phyloP scores from a whole-genome alignment of 2,329 filamentous ascomycete species.

The Ophiostoma sp. region DNA sequence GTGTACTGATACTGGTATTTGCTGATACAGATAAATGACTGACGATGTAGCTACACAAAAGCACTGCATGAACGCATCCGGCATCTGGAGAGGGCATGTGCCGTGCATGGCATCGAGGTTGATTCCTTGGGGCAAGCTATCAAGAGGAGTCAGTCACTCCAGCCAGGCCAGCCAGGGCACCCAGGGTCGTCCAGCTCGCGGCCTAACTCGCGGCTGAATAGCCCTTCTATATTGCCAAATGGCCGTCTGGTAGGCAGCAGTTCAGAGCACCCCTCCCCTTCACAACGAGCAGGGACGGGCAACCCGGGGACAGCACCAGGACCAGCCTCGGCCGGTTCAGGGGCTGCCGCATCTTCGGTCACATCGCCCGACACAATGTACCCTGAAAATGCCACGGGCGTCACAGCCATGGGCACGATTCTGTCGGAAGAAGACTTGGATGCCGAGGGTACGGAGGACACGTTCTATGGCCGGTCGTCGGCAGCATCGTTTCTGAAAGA shows the following conservation, averaged over 20 bases:
- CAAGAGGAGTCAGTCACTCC: background rate
- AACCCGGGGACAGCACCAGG: background rate
- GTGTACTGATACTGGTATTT: background rate
- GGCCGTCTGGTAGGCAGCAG: background rate
- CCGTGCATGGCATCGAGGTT: constrained; percentile 20
- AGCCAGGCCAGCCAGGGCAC: background rate
- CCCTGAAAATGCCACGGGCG: constrained; percentile 16
- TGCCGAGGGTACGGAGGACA: constrained; percentile 6
- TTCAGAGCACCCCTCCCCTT: background rate
- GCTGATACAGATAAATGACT: background rate
- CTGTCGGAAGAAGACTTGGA: constrained; percentile 23
- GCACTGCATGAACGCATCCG: constrained; percentile 26
- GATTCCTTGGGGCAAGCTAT: constrained; percentile 1
- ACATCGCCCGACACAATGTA: constrained; percentile 17
- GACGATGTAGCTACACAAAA: constrained; percentile 20
- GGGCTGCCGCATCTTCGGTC: background rate
- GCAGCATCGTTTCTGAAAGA: background rate
- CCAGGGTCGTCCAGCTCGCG: background rate
- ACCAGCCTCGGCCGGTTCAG: background rate
- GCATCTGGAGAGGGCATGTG: constrained; percentile 22
- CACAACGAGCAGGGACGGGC: background rate
- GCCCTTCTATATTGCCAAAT: background rate
- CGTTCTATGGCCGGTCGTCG: background rate
- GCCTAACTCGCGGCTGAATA: background rate
- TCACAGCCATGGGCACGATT: constrained; percentile 23